Base-by-base conservation (phyloP, 2,329 filamentous ascomycete species). In the Teratosphaeria pseudoeucalypti region DNA sequence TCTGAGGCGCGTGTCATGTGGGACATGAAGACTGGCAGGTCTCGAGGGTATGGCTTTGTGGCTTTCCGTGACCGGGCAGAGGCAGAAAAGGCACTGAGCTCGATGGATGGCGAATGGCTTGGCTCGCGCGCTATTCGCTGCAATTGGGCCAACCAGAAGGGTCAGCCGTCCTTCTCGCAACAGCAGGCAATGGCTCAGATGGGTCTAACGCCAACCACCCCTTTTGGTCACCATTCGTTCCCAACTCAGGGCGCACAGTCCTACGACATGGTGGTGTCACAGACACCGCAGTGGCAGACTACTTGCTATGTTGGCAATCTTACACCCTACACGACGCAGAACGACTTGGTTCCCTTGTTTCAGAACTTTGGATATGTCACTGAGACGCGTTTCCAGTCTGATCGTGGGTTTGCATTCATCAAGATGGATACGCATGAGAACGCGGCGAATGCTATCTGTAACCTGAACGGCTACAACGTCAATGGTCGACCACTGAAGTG, bases 71-170 rank as follows among this genome's bases (percentile, higher is more conserved):
- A 99, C 64, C 90, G 92, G 64, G 79, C 84, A 39, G 94, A 99
- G 71, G 94, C 94, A 32, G 94, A 99, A 75, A 96, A 96, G 77
- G 92, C 94, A 1, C 77, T 99, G 70, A 95, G 88, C 77, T 91
- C 91, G 63, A 99, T 99, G 94, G 94, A 99, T 71, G 94, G 94
- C 63, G 94, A 99, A 78, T 99, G 94, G 94, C 86, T 99, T 57
- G 94, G 94, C 58, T 97, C 94, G 69, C 89, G 94, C 65, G 94
- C 94, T 49, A 99, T 99, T 72, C 92, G 94, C 68, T 97, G 92
- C 83, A 99, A 99, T 81, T 99, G 94, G 94, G 94, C 94, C 62
- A 99, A 99, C 79, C 94, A 99, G 73, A 99, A 99, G 81, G 94
- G 94, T n/a, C 94, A 99, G 72, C 94, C 94, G 59, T 97, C 94